These are phyloP conservation scores for Westerdykella sp. DNA, from an alignment of 2,329 filamentous ascomycete species.

Conservation along the genomic window DNA sequence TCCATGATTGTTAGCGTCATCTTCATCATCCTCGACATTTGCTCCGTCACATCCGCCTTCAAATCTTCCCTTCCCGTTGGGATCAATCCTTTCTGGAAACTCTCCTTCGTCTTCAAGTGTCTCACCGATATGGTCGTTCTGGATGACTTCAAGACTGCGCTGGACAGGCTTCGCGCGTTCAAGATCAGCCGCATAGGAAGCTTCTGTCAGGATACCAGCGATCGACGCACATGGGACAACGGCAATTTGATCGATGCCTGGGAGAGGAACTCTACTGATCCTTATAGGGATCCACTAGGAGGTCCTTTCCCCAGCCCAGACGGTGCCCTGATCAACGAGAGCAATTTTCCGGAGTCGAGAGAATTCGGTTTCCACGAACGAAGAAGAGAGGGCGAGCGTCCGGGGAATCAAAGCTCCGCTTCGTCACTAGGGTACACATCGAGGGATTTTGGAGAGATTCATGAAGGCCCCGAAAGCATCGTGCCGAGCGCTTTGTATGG, in stretches of 20 bases:
- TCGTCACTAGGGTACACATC: not conserved
- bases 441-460: not conserved
- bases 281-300: not conserved
- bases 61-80: slow-evolving; percentile 39
- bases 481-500: slow-evolving; percentile 24
- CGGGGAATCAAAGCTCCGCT: slow-evolving; percentile 18
- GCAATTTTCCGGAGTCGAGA: slow-evolving; percentile 23
- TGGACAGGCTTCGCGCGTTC: slow-evolving; percentile 43
- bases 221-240: slow-evolving; percentile 26
- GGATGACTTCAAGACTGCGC: slow-evolving; percentile 60
- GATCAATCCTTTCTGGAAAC: slow-evolving; percentile 63
- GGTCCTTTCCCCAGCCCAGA: slow-evolving; percentile 19
- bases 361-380: slow-evolving; percentile 1
- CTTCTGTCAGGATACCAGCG: slow-evolving; percentile 32
- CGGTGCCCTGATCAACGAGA: slow-evolving; percentile 25
- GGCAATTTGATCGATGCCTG: slow-evolving; percentile 8
- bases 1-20: slow-evolving; percentile 56
- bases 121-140: slow-evolving; percentile 61
- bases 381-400: slow-evolving; percentile 10
- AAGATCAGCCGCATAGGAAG: slow-evolving; percentile 38
- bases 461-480: slow-evolving; percentile 21
- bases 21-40: slow-evolving; percentile 57
- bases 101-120: slow-evolving; percentile 61
- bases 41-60: slow-evolving; percentile 49
- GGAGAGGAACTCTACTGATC: not conserved